Evolutionary conservation across 75 land plant genomes (phyloP), one percentile per base, ranked within the genome.

Genomic region (Selaginella tamariscina): DNA sequence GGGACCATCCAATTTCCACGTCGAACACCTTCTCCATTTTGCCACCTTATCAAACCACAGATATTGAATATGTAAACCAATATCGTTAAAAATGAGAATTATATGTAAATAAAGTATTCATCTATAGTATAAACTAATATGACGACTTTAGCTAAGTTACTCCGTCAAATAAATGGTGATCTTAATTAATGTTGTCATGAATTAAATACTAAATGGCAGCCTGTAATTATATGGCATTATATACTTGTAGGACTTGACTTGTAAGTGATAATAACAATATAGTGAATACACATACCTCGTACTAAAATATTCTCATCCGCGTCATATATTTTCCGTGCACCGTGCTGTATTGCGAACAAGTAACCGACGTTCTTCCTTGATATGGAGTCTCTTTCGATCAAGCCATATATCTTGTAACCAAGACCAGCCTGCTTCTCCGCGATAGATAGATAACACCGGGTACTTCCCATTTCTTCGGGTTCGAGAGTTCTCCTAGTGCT

Each of bases 341-440:
- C 98, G 62, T 93, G 98, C 71, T 86, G 98, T 60, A 93, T 83
- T 2, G 98, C 98, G 66, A 86, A 93, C 31, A 93, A 67, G 69
- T 93, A 93, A 33, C 98, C 98, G 55, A 85, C 82, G 65, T 63
- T 74, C 64, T 93, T 93, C 70, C 98, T 74, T 32, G 84, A 71
- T 63, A 70, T 82, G 0, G 90, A 86, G 64, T 77, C 71, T 39
- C 64, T 81, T 83, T 20, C 93, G 95, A 93, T 76, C 65, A 70
- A 71, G 57, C 78, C 78, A 27, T 81, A 44, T 30, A 59, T n/a
- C 26, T 21, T 5, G 23, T 8, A 59, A n/a, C n/a, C n/a, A 5
- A 59, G 21, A 5, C 24, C 26, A 5, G 62, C 62, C n/a, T 59
- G 62, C 2, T 5, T 9, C 8, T 59, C 62, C 23, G 5, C 21